Evolutionary conservation across 1,284 basidiomycete genomes (phyloP).

Genomic region (Heterobasidion parviporum): DNA sequence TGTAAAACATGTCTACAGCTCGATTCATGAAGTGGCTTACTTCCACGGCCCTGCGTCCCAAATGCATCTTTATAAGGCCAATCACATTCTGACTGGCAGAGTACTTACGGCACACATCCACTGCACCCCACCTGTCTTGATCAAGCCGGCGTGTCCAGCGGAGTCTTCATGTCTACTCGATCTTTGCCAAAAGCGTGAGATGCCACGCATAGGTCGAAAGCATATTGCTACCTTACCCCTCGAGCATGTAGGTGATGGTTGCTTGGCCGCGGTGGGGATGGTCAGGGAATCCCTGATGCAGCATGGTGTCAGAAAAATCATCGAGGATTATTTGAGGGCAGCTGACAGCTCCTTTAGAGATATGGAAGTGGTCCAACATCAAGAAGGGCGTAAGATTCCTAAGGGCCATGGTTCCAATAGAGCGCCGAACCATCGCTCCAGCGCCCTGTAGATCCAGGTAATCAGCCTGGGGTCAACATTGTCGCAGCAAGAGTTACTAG

Average conservation of each 20-base stretch:
- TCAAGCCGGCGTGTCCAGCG: constrained; percentile 76
- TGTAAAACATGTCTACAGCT: neutral
- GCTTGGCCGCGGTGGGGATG: constrained; percentile 89
- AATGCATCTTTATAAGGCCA: neutral
- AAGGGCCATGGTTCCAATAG: constrained; percentile 73
- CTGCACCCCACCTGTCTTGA: constrained; percentile 83
- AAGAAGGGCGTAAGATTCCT: constrained; percentile 87
- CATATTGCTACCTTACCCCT: constrained; percentile 43
- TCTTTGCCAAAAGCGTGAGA: constrained; percentile 18
- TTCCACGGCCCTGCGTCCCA: constrained; percentile 27
- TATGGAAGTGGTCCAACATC: constrained; percentile 77
- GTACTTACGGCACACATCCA: constrained; percentile 85
- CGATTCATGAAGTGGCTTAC: constrained; percentile 19
- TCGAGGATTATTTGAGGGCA: neutral
- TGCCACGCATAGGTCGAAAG: neutral
- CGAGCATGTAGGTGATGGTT: constrained; percentile 83
- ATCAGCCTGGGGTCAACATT: neutral
- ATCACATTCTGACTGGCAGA: neutral
- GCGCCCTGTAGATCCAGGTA: constrained; percentile 45
- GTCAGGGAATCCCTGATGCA: constrained; percentile 59
- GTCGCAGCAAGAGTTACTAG: constrained; percentile 18
- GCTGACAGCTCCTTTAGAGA: constrained; percentile 52
- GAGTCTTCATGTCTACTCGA: constrained; percentile 89
- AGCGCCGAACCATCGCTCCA: constrained; percentile 82
- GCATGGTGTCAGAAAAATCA: neutral